phyloP scores from a whole-genome alignment of 169 alveolate species.

The Eimeria tenella region DNA sequence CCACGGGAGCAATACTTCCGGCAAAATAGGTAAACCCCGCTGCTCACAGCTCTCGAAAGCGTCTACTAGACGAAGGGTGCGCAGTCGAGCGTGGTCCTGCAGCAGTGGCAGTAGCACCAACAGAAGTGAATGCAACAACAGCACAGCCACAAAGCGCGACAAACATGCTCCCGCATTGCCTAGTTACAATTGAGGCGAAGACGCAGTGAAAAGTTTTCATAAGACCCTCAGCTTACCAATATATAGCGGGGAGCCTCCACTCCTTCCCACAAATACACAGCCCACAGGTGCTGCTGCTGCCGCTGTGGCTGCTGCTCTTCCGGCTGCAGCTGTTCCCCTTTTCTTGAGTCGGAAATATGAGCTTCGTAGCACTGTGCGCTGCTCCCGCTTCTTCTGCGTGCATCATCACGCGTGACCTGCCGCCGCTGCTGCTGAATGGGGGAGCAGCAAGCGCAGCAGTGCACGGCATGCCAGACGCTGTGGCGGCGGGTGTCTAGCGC shows the following conservation, averaged over 20 bases:
- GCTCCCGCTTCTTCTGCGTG: neutral
- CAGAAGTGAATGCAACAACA: neutral
- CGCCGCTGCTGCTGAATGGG: conserved; percentile 19
- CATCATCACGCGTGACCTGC: neutral
- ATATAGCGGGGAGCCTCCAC: conserved; percentile 61
- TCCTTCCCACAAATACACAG: conserved; percentile 68
- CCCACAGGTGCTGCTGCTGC: conserved; percentile 72
- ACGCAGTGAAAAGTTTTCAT: neutral
- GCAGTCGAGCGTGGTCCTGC: conserved; percentile 68
- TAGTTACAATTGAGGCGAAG: neutral
- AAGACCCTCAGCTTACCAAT: neutral
- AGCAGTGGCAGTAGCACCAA: conserved; percentile 3
- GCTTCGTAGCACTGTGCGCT: neutral
- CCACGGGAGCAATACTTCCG: conserved; percentile 51
- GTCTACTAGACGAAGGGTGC: conserved; percentile 69
- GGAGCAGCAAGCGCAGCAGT: conserved; percentile 44
- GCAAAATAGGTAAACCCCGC: conserved; percentile 43
- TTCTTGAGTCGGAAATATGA: neutral
- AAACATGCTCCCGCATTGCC: too few relatives aligned
- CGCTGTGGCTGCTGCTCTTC: conserved; percentile 20
- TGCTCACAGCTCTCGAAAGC: conserved; percentile 57
- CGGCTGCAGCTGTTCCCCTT: neutral
- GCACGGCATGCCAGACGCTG: conserved; percentile 72
- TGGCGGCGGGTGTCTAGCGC: conserved; percentile 55
- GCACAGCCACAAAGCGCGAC: neutral